Conservation (phyloP, 495 filamentous ascomycete species). For the Penicillium canescens region DNA sequence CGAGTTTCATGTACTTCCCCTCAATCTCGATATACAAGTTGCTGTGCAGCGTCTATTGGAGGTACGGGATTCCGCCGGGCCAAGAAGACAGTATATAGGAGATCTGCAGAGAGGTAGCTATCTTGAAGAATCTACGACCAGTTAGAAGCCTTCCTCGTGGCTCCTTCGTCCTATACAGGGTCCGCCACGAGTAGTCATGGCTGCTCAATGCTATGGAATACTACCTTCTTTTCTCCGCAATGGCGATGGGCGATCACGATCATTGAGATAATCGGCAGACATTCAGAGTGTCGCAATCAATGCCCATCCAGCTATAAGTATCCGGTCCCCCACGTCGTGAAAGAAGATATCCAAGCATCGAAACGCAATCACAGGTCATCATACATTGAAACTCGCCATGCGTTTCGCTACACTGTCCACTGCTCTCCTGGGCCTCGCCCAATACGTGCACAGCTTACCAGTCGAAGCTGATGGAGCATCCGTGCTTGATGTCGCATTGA, state of each 20-base stretch:
- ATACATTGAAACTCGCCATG: constrained; percentile 8
- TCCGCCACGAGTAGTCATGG: not conserved
- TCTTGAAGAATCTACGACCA: not conserved
- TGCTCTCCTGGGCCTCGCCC: constrained; percentile 42
- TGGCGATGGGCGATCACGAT: not conserved
- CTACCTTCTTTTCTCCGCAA: constrained; percentile 5
- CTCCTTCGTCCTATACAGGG: not conserved
- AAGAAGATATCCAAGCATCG: not conserved
- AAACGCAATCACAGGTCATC: not conserved
- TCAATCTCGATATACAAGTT: constrained; percentile 1
- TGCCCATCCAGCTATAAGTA: too few relatives aligned
- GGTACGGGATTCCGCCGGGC: constrained; percentile 26
- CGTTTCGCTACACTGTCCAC: constrained; percentile 17
- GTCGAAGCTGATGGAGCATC: constrained; percentile 42
- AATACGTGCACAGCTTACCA: constrained; percentile 38
- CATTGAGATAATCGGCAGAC: too few relatives aligned
- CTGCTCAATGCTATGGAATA: not conserved
- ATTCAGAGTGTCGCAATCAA: too few relatives aligned
- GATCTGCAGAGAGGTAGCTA: not conserved
- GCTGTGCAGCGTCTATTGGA: constrained; percentile 1
- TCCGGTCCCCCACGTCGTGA: too few relatives aligned
- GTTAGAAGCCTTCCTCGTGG: not conserved
- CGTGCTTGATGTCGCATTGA: constrained; percentile 53
- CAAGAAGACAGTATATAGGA: constrained; percentile 11
- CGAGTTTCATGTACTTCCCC: too few relatives aligned